These are phyloP conservation scores for Neurospora sp. DNA, from an alignment of 495 filamentous ascomycete genomes.

Conservation along the genomic window DNA sequence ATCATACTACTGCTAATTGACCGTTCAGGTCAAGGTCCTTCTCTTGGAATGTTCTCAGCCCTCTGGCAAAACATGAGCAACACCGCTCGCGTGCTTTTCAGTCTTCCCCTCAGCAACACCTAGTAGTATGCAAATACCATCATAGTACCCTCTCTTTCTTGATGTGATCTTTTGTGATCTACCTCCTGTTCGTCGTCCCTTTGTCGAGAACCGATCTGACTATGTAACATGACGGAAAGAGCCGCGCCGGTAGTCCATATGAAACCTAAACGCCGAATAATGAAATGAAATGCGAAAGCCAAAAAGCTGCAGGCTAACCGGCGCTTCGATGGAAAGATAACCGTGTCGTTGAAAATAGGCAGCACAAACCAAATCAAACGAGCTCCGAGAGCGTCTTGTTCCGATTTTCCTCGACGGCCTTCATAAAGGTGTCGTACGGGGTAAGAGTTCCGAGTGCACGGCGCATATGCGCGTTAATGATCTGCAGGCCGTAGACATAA, in stretches of 20 bases:
- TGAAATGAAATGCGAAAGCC: not conserved
- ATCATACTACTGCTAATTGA: not conserved
- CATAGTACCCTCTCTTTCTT: not conserved
- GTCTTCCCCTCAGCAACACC: not conserved
- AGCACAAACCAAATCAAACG: conserved; percentile 8
- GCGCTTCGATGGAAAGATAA: not conserved
- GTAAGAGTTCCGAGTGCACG: conserved; percentile 78
- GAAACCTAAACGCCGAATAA: not conserved
- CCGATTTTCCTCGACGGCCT: conserved; percentile 36
- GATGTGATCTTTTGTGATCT: not conserved
- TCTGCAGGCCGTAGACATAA: conserved; percentile 79
- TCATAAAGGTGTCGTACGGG: conserved; percentile 64
- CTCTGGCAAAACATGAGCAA: not conserved
- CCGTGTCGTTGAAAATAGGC: not conserved
- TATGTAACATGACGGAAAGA: not conserved
- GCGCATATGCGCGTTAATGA: conserved; percentile 74
- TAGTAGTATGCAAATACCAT: not conserved
- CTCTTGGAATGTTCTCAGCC: not conserved
- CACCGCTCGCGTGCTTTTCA: not conserved
- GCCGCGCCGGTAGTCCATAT: not conserved
- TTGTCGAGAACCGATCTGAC: not conserved
- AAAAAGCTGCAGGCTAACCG: not conserved
- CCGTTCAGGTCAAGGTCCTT: not conserved
- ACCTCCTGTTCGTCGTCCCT: not conserved
- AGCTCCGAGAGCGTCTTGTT: conserved; percentile 33